phyloP scores from a whole-genome alignment of 2,329 filamentous ascomycete genomes.

The Sporothrix euskadiensis region DNA sequence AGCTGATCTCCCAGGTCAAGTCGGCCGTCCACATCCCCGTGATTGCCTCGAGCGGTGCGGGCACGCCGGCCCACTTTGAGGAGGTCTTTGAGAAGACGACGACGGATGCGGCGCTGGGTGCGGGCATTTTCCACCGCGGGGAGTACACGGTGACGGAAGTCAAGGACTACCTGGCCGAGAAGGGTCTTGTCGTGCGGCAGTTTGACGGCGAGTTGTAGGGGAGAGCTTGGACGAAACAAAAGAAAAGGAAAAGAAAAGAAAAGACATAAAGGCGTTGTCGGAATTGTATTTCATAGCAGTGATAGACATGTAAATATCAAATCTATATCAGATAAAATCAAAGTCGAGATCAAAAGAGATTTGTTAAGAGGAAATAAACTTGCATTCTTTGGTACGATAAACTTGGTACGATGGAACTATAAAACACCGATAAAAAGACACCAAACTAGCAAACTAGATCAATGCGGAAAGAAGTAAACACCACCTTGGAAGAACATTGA shows the following conservation, averaged over 20 bases:
- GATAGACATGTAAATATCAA: conserved; percentile 18
- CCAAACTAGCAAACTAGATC: neutral
- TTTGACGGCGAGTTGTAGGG: conserved; percentile 61
- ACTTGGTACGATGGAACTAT: neutral
- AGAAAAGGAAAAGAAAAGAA: neutral
- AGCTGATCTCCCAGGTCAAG: conserved; percentile 88
- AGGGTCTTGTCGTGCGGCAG: conserved; percentile 75
- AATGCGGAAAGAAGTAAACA: neutral
- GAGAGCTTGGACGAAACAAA: neutral
- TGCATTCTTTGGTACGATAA: neutral
- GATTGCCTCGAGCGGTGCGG: conserved; percentile 91
- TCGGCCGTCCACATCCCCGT: conserved; percentile 85
- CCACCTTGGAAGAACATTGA: neutral
- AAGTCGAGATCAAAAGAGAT: neutral
- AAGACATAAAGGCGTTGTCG: conserved; percentile 22
- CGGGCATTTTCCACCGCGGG: conserved; percentile 95
- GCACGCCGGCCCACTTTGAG: conserved; percentile 81
- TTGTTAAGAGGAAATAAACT: neutral
- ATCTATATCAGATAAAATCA: neutral
- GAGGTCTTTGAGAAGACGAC: conserved; percentile 85
- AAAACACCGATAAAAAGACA: neutral
- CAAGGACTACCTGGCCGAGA: conserved; percentile 73
- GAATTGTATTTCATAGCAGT: conserved; percentile 5
- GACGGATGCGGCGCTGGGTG: conserved; percentile 90
- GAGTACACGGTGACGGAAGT: conserved; percentile 95